Percentiles rank a stretch among this genome's conserved stretches.
Conservation (phyloP, 2,329 filamentous ascomycete genomes). For the Aspergillus uvarum region DNA sequence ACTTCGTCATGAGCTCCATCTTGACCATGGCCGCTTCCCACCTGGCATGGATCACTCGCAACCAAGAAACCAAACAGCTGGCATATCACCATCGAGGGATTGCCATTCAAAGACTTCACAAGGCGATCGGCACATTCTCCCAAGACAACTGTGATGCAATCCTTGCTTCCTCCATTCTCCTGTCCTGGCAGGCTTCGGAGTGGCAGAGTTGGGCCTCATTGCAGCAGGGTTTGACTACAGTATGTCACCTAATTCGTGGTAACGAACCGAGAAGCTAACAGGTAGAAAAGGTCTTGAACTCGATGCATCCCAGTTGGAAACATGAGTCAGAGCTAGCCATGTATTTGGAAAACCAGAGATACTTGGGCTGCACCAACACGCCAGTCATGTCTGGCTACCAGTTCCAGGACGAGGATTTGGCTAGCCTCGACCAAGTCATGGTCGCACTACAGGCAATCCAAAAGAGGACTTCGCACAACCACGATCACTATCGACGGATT, state of each 20-base stretch:
- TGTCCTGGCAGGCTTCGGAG: slow-evolving; percentile 95
- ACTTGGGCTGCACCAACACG: slow-evolving; percentile 36
- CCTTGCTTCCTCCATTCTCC: slow-evolving; percentile 82
- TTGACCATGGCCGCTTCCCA: slow-evolving; percentile 94
- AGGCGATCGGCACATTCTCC: slow-evolving; percentile 82
- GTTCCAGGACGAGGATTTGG: slow-evolving; percentile 64
- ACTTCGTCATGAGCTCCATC: slow-evolving; percentile 91
- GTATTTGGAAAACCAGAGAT: slow-evolving; percentile 43
- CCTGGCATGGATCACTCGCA: slow-evolving; percentile 84
- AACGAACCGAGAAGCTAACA: neutral
- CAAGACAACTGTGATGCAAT: slow-evolving; percentile 86
- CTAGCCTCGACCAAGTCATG: slow-evolving; percentile 66
- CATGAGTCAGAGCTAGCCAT: slow-evolving; percentile 69
- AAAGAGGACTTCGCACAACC: slow-evolving; percentile 65
- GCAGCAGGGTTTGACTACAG: slow-evolving; percentile 86
- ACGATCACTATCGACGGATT: slow-evolving; percentile 67
- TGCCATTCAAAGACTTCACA: slow-evolving; percentile 82
- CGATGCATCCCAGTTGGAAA: slow-evolving; percentile 83
- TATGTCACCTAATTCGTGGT: neutral
- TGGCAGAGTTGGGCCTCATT: slow-evolving; percentile 95
- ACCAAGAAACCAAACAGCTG: slow-evolving; percentile 79
- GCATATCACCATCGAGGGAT: slow-evolving; percentile 84
- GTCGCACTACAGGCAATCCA: slow-evolving; percentile 60
- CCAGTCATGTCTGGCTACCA: slow-evolving; percentile 35
- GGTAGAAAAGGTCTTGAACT: slow-evolving; percentile 62